These are phyloP conservation scores for Colletotrichum sublineola DNA, from an alignment of 2,329 filamentous ascomycete genomes.

Conservation along the genomic window DNA sequence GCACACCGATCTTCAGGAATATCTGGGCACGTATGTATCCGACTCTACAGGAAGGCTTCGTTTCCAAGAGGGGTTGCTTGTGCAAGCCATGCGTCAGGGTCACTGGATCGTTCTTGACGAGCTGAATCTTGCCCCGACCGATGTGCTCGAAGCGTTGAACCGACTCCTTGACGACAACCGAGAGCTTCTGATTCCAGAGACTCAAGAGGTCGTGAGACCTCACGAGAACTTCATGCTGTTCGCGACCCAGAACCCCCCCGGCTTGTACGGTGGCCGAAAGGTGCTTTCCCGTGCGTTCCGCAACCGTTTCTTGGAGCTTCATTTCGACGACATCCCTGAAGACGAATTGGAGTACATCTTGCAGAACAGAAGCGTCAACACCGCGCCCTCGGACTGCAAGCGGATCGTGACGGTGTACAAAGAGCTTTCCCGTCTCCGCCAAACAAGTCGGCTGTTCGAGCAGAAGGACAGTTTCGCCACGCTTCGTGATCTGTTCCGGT, in stretches of 20 bases:
- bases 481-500: constrained; percentile 93
- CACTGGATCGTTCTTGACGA: constrained; percentile 99
- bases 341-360: constrained; percentile 93
- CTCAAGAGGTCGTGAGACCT: constrained; percentile 91
- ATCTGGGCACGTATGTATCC: constrained; percentile 94
- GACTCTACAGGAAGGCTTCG: constrained; percentile 84
- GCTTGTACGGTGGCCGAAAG: constrained; percentile 95
- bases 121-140: constrained; percentile 94
- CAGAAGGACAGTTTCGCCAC: constrained; percentile 98
- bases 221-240: constrained; percentile 98
- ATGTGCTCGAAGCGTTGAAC: constrained; percentile 96
- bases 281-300: constrained; percentile 93
- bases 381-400: constrained; percentile 90
- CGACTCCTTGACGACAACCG: constrained; percentile 95
- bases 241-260: constrained; percentile 96
- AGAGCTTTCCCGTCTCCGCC: constrained; percentile 88
- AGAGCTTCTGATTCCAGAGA: constrained; percentile 95
- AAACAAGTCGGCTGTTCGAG: constrained; percentile 93
- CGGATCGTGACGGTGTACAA: constrained; percentile 95
- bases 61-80: constrained; percentile 94
- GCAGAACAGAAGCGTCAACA: constrained; percentile 85
- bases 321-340: constrained; percentile 98
- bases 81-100: constrained; percentile 90
- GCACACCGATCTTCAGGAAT: constrained; percentile 97
- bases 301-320: constrained; percentile 95